A percentile compares a stretch with the other conserved stretches of the same genome.
These are phyloP conservation scores for Sutorius eximius DNA, from an alignment of 1,284 basidiomycete species.

Conservation along the genomic window DNA sequence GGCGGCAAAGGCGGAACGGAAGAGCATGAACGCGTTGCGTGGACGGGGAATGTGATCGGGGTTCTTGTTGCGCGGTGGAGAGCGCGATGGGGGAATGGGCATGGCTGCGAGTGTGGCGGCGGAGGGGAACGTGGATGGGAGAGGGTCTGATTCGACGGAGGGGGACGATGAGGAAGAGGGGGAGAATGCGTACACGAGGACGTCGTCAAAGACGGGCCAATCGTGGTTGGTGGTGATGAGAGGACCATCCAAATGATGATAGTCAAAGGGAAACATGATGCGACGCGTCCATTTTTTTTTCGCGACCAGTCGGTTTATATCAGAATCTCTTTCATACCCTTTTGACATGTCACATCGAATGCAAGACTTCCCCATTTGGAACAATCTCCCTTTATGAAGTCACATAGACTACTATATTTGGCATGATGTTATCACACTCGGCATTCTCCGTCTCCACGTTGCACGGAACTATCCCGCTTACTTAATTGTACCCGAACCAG, in stretches of 20 bases:
- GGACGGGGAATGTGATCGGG: conserved; percentile 64
- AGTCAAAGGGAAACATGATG: conserved; percentile 17
- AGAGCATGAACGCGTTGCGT: conserved; percentile 83
- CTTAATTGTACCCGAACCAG: neutral
- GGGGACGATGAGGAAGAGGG: conserved; percentile 16
- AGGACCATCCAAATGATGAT: conserved; percentile 1
- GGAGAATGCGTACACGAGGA: conserved; percentile 11
- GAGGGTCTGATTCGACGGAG: neutral
- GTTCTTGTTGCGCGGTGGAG: conserved; percentile 31
- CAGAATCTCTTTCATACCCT: conserved; percentile 13
- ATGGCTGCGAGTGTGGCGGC: conserved; percentile 25
- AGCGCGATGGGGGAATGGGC: conserved; percentile 31
- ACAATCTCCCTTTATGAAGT: conserved; percentile 26
- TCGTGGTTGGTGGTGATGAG: conserved; percentile 22
- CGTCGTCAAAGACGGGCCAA: conserved; percentile 30
- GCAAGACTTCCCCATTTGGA: conserved; percentile 13
- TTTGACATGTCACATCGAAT: conserved; percentile 28
- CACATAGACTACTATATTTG: conserved; percentile 19
- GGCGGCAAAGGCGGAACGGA: conserved; percentile 68
- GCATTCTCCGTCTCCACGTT: conserved; percentile 27
- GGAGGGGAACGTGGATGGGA: conserved; percentile 17
- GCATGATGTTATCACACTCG: conserved; percentile 14
- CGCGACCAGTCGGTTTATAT: conserved; percentile 25
- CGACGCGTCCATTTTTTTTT: conserved; percentile 1
- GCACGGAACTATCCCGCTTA: conserved; percentile 1